Evolutionary conservation across 202 grass and related monocot species (phyloP), one percentile per base, ranked within the genome.

Genomic region (Digitaria exilis): DNA sequence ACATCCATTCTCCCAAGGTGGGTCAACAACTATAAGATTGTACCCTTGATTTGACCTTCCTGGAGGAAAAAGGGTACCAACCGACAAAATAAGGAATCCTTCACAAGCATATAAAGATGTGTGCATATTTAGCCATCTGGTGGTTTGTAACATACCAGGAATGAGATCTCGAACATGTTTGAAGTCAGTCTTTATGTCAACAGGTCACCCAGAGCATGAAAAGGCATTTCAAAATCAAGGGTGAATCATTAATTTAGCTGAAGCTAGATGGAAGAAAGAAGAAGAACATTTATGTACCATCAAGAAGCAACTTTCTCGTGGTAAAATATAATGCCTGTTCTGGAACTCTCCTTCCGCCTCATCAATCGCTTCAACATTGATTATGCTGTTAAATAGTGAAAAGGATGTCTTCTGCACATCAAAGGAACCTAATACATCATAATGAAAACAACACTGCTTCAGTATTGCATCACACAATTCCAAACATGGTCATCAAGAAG

Each of bases 1-100:
- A 93, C 85, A 95, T 85, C 85, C 92, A 79, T 98, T 98, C 83
- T 98, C 96, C 96, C 96, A 95, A 79, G 96, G 96, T 24, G 92
- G 92, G 35, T 95, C 96, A 58, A 98, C 80, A 69, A 98, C 89
- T 80, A 98, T 98, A 69, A 98, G 78, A 74, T 98, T 93, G 91
- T 90, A 98, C 21, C 90, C 91, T 75, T 87, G 65, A 69, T 76
- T 68, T 81, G 65, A 86, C 50, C 85, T 78, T 81, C 30, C 90
- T 98, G 85, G 43, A 87, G 61, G 75, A 30, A 37, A 80, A 84
- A 25, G 29, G 10, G 51, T 4, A 80, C 14, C 13, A 39, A 21
- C 3, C 17, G 44, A 50, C 42, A 65, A 82, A 69, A 56, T 65
- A 82, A 49, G 1, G 6, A 52, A 68, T 77, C 1, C 9, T 37